These are phyloP conservation scores for Eucalyptus cloeziana DNA, from an alignment of 345 rosid genomes.

Conservation along the genomic window DNA sequence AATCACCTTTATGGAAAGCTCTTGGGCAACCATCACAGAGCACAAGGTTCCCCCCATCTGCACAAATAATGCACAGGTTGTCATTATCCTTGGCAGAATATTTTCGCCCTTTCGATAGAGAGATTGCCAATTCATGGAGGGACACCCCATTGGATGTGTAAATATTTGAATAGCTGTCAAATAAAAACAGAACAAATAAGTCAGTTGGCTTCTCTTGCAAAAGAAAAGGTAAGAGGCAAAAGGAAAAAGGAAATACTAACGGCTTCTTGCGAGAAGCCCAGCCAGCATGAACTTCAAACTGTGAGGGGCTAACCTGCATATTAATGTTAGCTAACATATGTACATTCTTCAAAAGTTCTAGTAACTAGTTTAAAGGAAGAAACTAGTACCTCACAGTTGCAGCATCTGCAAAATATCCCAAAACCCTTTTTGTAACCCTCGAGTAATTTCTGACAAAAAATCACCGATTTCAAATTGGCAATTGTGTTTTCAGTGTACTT, in stretches of 20 bases:
- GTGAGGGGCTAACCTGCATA: slow-evolving; percentile 90
- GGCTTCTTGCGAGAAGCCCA: slow-evolving; percentile 96
- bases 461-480: background rate
- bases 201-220: background rate
- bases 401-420: slow-evolving; percentile 85
- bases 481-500: slow-evolving; percentile 3
- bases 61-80: slow-evolving; percentile 78
- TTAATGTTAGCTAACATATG: slow-evolving; percentile 2
- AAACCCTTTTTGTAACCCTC: slow-evolving; percentile 79
- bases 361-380: background rate
- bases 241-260: slow-evolving; percentile 27
- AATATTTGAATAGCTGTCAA: slow-evolving; percentile 76
- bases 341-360: background rate
- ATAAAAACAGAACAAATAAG: background rate
- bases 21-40: slow-evolving; percentile 96
- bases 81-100: slow-evolving; percentile 75
- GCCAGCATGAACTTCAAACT: slow-evolving; percentile 99
- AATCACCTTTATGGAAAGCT: slow-evolving; percentile 62
- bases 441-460: slow-evolving; percentile 68
- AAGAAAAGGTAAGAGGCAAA: background rate
- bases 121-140: slow-evolving; percentile 87
- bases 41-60: slow-evolving; percentile 93
- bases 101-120: slow-evolving; percentile 66
- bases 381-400: slow-evolving; percentile 71
- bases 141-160: slow-evolving; percentile 97